Conservation (phyloP, 371 early-diverging fungal genomes). For the Mucor mucedo region DNA sequence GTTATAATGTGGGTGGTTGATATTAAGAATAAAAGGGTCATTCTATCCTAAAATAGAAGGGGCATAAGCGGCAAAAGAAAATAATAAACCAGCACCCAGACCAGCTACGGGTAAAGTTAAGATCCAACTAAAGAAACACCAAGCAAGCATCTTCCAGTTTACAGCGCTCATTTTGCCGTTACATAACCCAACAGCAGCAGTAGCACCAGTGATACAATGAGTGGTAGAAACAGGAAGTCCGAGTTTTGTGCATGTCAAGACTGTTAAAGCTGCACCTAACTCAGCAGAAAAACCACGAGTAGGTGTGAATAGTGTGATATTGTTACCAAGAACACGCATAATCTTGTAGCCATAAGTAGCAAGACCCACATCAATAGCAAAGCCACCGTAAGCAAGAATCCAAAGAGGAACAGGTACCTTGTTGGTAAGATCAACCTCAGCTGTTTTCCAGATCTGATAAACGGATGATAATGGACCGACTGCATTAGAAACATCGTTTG, state of each 20-base stretch:
- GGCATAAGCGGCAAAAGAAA: constrained; percentile 28
- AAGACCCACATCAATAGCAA: constrained; percentile 83
- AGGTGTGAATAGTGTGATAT: constrained; percentile 83
- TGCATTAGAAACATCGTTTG: constrained; percentile 91
- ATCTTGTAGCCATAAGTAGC: constrained; percentile 73
- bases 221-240: constrained; percentile 90
- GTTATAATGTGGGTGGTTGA: too few species aligned
- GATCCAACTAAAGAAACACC: constrained; percentile 79
- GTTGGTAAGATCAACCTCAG: constrained; percentile 51
- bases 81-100: constrained; percentile 67
- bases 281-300: constrained; percentile 86
- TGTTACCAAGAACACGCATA: constrained; percentile 83
- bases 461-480: constrained; percentile 78
- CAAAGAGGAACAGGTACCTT: constrained; percentile 72
- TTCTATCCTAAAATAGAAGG: not conserved
- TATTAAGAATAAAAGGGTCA: too few species aligned
- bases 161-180: constrained; percentile 73
- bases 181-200: constrained; percentile 84
- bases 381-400: constrained; percentile 79
- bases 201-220: constrained; percentile 88
- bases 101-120: constrained; percentile 84
- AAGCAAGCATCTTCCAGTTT: constrained; percentile 82
- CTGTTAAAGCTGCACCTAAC: constrained; percentile 82
- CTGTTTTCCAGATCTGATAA: constrained; percentile 72
- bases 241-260: constrained; percentile 83